Evolutionary conservation across 202 grass and related monocot genomes (phyloP), one percentile per base, ranked within the genome.

Genomic region (Setaria viridis): DNA sequence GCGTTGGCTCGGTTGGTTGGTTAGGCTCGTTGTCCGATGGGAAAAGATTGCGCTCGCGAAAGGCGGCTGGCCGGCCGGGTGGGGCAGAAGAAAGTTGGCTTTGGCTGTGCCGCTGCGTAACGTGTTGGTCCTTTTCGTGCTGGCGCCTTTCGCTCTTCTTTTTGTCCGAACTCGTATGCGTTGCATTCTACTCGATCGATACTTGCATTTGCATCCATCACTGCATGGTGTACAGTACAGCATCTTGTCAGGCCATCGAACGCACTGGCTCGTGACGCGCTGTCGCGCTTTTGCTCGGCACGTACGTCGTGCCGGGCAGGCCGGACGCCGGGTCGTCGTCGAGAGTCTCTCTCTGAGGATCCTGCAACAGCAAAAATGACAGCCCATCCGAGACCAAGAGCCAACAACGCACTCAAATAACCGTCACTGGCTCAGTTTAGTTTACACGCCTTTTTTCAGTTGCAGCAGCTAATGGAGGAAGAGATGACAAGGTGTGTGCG

Each of bases 101-200:
- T 85, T 68, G n/a, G 9, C 16, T 9, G 35, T 16, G 29, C 4
- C 39, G 39, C 39, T 10, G 3, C 67, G 55, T 58, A 60, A 60
- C 9, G 57, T 79, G 76, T 72, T 50, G 17, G 66, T 42, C 58
- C 37, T 73, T 66, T 57, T 51, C 73, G 8, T 85, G 56, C 53
- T 41, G 63, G 2, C 32, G 33, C 9, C 32, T 67, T 41, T 17
- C 41, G 6, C 6, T 15, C 6, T 39, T 62, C 84, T 87, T 90
- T 84, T 87, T 91, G 89, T 84, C 76, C 37, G 6, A 79, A 11
- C 80, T 87, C 88, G 59, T 74, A 67, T 73, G 32, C 30, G 70
- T 11, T 7, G 70, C 77, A 0, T 20, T 57, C 5, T 41, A 41
- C 39, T 41, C 39, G 39, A 41, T 41, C 39, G 39, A 41, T 41